phyloP scores from a whole-genome alignment of 1,139 yeast species.

The Geotrichum aggregatum region DNA sequence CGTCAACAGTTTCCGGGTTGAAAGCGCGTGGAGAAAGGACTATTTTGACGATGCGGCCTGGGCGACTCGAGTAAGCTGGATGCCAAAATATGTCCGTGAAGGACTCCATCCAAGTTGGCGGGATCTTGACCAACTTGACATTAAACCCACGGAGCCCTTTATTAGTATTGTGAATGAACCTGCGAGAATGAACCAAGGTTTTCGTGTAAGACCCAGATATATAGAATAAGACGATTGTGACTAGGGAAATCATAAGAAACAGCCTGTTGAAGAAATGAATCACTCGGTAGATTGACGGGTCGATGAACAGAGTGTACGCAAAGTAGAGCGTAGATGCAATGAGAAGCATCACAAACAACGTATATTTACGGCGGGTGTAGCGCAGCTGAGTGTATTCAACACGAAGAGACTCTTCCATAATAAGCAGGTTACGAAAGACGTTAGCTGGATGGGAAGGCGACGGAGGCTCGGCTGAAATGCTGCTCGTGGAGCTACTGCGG shows the following conservation, averaged over 20 bases:
- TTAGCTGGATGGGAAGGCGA: slow-evolving; percentile 30
- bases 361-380: slow-evolving; percentile 65
- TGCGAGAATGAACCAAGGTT: slow-evolving; percentile 76
- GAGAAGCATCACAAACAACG: slow-evolving; percentile 59
- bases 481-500: slow-evolving; percentile 16
- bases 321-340: slow-evolving; percentile 35
- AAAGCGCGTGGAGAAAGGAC: slow-evolving; percentile 78
- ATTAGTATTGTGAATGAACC: slow-evolving; percentile 73
- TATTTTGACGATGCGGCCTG: slow-evolving; percentile 50
- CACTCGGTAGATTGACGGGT: slow-evolving; percentile 38
- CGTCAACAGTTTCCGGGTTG: slow-evolving; percentile 78
- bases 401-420: slow-evolving; percentile 78
- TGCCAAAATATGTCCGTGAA: slow-evolving; percentile 28
- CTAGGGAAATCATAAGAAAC: slow-evolving; percentile 57
- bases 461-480: slow-evolving; percentile 15
- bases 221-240: slow-evolving; percentile 73
- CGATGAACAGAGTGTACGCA: slow-evolving; percentile 33
- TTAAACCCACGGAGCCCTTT: slow-evolving; percentile 83
- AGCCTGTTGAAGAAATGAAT: slow-evolving; percentile 48
- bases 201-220: slow-evolving; percentile 85
- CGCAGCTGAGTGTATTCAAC: slow-evolving; percentile 74
- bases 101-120: slow-evolving; percentile 53
- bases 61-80: slow-evolving; percentile 29
- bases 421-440: slow-evolving; percentile 57
- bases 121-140: slow-evolving; percentile 67